Base-by-base conservation (phyloP, 768 basidiomycete genomes). In the Cantharellus cinnabarinus region DNA sequence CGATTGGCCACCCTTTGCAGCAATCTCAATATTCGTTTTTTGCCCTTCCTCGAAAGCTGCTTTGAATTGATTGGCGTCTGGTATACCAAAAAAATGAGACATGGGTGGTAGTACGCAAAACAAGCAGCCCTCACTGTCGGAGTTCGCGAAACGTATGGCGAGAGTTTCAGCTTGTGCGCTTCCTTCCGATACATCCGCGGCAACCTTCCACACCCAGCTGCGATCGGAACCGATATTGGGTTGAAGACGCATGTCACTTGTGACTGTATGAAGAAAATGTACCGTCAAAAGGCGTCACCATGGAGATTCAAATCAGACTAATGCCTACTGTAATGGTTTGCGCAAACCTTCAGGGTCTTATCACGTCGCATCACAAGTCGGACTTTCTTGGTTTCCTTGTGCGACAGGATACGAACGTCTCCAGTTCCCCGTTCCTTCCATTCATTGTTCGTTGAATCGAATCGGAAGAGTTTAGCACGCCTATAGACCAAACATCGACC, bases 341-440 rank as follows among this genome's bases (percentile, higher is more conserved):
- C 95, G 72, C 95, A 98, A 73, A 98, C 93, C 72, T 99, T 98
- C 72, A 90, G 78, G 54, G 95, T 99, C 82, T 97, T 97, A 78
- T 99, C 95, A 72, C 95, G 87, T 74, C 94, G 78, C 95, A 99
- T 99, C 70, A 99, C 90, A 62, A 99, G 79, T 63, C 95, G 80
- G 67, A 94, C 77, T 73, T 93, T 97, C 76, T 84, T 82, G 56
- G 83, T 84, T 68, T 81, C 80, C 71, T 85, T 89, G 76, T 95
- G 88, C 65, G 80, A 74, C 63, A 99, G 81, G 59, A 99, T 77
- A 69, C 89, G 85, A 64, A 89, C 91, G 70, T 94, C 90, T 52
- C 94, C 94, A 14, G 93, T 98, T 44, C 94, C 94, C 41, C 95
- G 75, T 74, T 99, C 95, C 71, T 99, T 99, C 95, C 95, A 99